Base-by-base conservation (phyloP, 495 filamentous ascomycete genomes). In the Aspergillus indologenus region DNA sequence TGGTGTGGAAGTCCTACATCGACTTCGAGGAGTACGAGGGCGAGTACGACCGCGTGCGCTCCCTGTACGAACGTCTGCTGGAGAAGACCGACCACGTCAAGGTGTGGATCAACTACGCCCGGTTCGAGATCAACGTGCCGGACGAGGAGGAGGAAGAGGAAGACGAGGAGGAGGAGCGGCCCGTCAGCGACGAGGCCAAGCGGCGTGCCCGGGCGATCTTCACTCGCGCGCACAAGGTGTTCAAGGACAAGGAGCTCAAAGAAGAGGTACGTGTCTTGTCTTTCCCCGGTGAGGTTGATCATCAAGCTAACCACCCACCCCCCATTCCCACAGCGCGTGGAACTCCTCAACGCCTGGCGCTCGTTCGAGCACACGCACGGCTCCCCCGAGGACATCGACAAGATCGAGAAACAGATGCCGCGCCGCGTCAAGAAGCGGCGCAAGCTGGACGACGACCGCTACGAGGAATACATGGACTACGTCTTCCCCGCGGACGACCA, bases 381-480 rank as follows among this genome's bases (percentile, higher is more conserved):
- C 26, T 79, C 84, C 6, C 72, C 80, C 44, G 86, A 87, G 63
- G 91, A 96, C 60, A 81, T 90, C 61, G 89, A 92, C 57, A 88
- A 87, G 67, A 87, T 98, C 57, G 87, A 92, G 71, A 87, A 86
- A 66, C 90, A 96, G 79, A 96, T 96, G 91, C 95, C 95, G 26
- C 81, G 91, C 50, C 88, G 86, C 70, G 89, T 90, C 71, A 98
- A 96, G 86, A 94, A 94, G 83, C 83, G 92, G 65, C 86, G 94
- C 72, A 92, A 87, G 84, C 69, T 97, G 75, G 92, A 96, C 69
- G 92, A 97, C 75, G 93, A 96, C 70, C 87, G 84, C 19, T 97
- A 90, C 79, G 94, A 98, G 82, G 94, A 98, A 76, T 98, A 96
- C 71, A 84, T 93, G 79, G 94, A 98, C 71, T 97, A 93, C 69